Base-by-base conservation (phyloP, 371 early-diverging fungal species). In the Thermomucor indicae-seudaticae region DNA sequence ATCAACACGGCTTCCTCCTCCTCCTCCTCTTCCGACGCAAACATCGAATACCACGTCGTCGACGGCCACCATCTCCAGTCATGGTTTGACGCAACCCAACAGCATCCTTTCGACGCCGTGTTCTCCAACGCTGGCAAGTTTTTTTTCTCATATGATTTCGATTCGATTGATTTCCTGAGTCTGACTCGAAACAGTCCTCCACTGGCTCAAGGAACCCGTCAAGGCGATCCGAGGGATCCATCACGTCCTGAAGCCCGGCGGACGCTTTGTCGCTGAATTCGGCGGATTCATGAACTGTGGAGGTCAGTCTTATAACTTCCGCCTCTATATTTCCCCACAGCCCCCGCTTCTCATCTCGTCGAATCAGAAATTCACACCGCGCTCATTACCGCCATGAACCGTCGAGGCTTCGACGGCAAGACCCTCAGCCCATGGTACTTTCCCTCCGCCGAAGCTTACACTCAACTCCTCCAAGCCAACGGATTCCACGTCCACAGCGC, bases 191-290 rank as follows among this genome's bases (percentile, higher is more conserved):
- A 11, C 31, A 75, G 85, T 84, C 1, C 54, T 87, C 11, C 90
- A 89, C 55, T 89, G 88, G 90, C 77, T 89, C 67, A 86, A 80
- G 39, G 78, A 84, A 40, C 86, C 85, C 7, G 65, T 53, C 10
- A 70, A 76, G 20, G 85, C 79, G 1, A 76, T 86, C 47, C 58
- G 60, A 32, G 83, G 83, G 11, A 80, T 84, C 25, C 59, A 71
- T 37, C 61, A 74, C 32, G 57, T 65, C 5, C 68, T 89, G 30
- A 81, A 78, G 41, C 72, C 79, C 10, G 60, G 58, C 14, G 88
- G 86, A 11, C 60, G 79, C 2, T 76, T 86, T 49, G 83, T 84
- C 14, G 81, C 74, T 24, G 89, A 87, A 56, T 57, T 78, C 39
- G 84, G 84, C n/a, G 82, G 83, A 11, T 69, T 63, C 23, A 57